Conservation (phyloP, 2,329 filamentous ascomycete species). For the Venturiaceae sp. region DNA sequence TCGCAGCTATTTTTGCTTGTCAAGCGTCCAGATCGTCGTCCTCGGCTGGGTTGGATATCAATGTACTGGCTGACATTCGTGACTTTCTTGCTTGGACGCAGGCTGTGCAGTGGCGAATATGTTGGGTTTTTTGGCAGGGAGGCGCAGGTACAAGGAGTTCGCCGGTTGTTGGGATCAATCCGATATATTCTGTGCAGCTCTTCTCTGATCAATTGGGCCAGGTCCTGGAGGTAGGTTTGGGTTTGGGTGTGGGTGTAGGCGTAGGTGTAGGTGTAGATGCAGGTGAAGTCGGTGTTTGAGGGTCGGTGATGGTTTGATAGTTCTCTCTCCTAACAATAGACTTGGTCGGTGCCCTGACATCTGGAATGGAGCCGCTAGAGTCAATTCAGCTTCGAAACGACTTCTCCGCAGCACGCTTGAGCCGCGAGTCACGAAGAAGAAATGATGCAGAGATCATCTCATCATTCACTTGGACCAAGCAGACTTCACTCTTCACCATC, state of each 20-base stretch:
- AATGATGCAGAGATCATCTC: not conserved
- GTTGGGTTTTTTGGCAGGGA: not conserved
- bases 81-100: not conserved
- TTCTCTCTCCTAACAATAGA: too few species aligned
- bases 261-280: not conserved
- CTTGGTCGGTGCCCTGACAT: not conserved
- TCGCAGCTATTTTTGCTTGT: not conserved
- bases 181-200: too few species aligned
- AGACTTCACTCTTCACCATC: not conserved
- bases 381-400: too few species aligned
- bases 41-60: not conserved
- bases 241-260: not conserved
- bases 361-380: not conserved
- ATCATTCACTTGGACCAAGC: not conserved
- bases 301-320: too few species aligned
- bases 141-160: not conserved
- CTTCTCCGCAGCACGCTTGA: too few species aligned
- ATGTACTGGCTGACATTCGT: not conserved
- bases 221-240: not conserved
- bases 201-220: not conserved
- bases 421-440: not conserved
- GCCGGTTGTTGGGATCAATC: too few species aligned
- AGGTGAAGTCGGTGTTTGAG: not conserved
- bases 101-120: constrained; percentile 1
- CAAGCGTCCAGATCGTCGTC: not conserved